Base-by-base conservation (phyloP, 148 eudicot species). In the Nepenthes mirabilis region DNA sequence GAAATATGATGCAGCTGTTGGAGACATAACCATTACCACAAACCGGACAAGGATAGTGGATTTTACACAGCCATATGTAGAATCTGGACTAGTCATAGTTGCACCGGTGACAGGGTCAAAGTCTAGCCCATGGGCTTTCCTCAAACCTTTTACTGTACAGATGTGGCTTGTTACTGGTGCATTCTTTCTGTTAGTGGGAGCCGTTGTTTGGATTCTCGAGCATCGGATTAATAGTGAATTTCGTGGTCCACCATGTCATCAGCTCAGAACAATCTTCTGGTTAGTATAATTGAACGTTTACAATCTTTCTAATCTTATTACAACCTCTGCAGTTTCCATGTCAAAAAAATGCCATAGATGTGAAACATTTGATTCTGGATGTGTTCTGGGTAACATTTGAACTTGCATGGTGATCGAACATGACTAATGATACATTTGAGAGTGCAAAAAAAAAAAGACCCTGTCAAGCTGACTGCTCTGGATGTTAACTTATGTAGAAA, bases 1-100 rank as follows among this genome's bases (percentile, higher is more conserved):
- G 95, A 76, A 68, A 68, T 82, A 73, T 55, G 95, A 87, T 80
- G 95, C 95, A 64, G 95, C 87, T 13, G 90, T 87, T 14, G 95
- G 95, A 59, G 95, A 87, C 69, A 71, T 87, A 64, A 71, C 87
- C 48, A 87, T 87, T 47, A 65, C 66, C 33, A 87, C 83, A 37
- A 84, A 82, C 67, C 82, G 95, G 70, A 87, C 95, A 37, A 87
- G 72, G 74, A 63, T 84, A n/a, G 95, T 84, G 58, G 95, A 87
- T 64, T 87, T 87, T 48, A 87, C 95, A 3, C 95, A 87, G 72
- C 95, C 95, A 49, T 87, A 58, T 58, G 72, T 75, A 62, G 87
- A 80, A 59, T 81, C 95, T 32, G 87, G 95, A 40, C 77, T 87
- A 32, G 87, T 87, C 47, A 73, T 87, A 69, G 82, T 87, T 68